Evolutionary conservation across 129 eudicot genomes (phyloP), one percentile per base, ranked within the genome.

Genomic region (Sambucus nigra): DNA sequence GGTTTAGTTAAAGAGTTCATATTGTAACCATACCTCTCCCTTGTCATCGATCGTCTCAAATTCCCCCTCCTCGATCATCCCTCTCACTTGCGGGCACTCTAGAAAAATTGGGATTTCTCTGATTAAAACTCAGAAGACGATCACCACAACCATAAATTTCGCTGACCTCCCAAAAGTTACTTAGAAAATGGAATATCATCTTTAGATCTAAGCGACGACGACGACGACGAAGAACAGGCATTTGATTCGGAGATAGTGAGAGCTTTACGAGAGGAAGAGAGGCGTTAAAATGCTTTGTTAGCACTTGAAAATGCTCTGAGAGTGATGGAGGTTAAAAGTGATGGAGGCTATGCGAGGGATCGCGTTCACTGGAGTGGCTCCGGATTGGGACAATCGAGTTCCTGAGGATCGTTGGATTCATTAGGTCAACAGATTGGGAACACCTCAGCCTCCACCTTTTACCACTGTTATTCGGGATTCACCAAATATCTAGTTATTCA

Each of bases 301-400:
- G 46, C 98, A 76, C 54, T 78, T 55, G 98, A 85, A 68, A 85
- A 85, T 67, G 72, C 94, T 25, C 21, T 17, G 49, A 81, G 95
- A 69, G 98, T 89, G 60, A 76, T 71, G n/a, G n/a, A n/a, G n/a
- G n/a, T n/a, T n/a, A n/a, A n/a, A n/a, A n/a, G n/a, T n/a, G n/a
- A n/a, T n/a, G 83, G 95, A 85, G 65, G 95, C 98, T 16, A 89
- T 89, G 98, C 79, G 98, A 7, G 75, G 80, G 60, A 60, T 89
- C 1, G 74, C 88, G 27, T 85, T 89, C 23, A 67, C 72, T 33
- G 98, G 95, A 58, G 51, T 35, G n/a, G 61, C 86, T 63, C 95
- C 97, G 2, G 86, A 84, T 63, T 89, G 97, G 97, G 81, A 78
- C 55, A 61, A 53, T 39, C 80, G 42, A 38, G 62, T 78, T 18